Percentiles rank a stretch among this genome's conserved stretches.
Conservation (phyloP, 331 rosid genomes). For the Saraca asoca region DNA sequence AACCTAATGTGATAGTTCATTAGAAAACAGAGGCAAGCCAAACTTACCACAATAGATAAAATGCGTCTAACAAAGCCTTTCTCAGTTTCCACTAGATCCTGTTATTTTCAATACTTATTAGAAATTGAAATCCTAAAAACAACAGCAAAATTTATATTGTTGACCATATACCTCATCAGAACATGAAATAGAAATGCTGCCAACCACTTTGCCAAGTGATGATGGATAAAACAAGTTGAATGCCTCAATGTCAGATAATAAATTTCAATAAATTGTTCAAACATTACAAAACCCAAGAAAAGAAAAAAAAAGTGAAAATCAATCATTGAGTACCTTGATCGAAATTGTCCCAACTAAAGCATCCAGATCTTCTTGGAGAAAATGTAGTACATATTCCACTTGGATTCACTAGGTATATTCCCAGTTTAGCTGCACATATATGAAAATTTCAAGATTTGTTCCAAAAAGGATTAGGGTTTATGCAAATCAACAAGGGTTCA, state of each 20-base stretch:
- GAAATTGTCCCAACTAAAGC: no score
- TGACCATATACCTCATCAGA: slow-evolving; percentile 65
- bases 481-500: no score
- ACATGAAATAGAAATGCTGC: slow-evolving; percentile 71
- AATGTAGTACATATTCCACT: no score
- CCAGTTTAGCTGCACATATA: no score
- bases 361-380: no score
- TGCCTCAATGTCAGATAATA: slow-evolving; percentile 51
- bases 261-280: no score
- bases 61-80: slow-evolving; percentile 84
- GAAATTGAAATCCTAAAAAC: slow-evolving; percentile 25
- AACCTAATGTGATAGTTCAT: slow-evolving; percentile 14
- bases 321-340: no score
- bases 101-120: slow-evolving; percentile 38
- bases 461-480: no score
- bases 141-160: slow-evolving; percentile 16
- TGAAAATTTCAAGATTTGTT: no score
- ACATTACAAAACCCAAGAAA: no score
- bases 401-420: no score
- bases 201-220: slow-evolving; percentile 62
- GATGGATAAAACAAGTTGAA: slow-evolving; percentile 77
- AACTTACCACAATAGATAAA: slow-evolving; percentile 88
- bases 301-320: no score
- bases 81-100: slow-evolving; percentile 90
- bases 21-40: slow-evolving; percentile 24